Percentiles rank a stretch among this genome's conserved stretches.
These are phyloP conservation scores for Sanguinoderma infundibulare DNA, from an alignment of 1,284 basidiomycete genomes.

Conservation along the genomic window DNA sequence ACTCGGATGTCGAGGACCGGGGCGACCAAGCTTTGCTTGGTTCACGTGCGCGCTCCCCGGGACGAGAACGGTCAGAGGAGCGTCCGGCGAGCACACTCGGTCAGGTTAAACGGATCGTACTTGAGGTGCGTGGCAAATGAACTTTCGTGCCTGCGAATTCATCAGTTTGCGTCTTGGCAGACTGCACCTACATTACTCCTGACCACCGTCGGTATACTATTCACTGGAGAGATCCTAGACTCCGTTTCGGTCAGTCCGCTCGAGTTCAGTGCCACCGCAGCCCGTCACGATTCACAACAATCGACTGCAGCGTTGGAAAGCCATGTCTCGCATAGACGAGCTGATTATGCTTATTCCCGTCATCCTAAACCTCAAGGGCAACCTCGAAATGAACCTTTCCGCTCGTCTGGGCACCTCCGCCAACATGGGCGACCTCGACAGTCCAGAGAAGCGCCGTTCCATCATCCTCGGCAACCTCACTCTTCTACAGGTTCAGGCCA, in stretches of 20 bases:
- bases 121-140: conserved; percentile 52
- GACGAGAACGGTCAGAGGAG: conserved; percentile 28
- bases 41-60: conserved; percentile 30
- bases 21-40: conserved; percentile 41
- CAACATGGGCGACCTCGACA: conserved; percentile 90
- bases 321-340: conserved; percentile 91
- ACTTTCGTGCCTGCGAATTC: not conserved
- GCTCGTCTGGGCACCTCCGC: conserved; percentile 77
- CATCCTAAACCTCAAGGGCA: conserved; percentile 94
- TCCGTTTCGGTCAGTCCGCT: conserved; percentile 72
- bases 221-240: conserved; percentile 89
- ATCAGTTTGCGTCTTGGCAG: conserved; percentile 41
- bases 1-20: conserved; percentile 37
- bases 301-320: conserved; percentile 74
- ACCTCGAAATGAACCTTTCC: conserved; percentile 93
- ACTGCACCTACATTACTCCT: conserved; percentile 75
- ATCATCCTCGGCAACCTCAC: conserved; percentile 87
- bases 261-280: not conserved
- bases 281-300: not conserved
- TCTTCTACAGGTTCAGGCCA: conserved; percentile 92
- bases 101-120: conserved; percentile 61
- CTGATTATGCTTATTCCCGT: conserved; percentile 97
- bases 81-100: conserved; percentile 42
- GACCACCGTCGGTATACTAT: conserved; percentile 75
- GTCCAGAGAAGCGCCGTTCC: conserved; percentile 61